These are phyloP conservation scores for Exutisphaerella laricina DNA, from an alignment of 2,329 filamentous ascomycete genomes.

Conservation along the genomic window DNA sequence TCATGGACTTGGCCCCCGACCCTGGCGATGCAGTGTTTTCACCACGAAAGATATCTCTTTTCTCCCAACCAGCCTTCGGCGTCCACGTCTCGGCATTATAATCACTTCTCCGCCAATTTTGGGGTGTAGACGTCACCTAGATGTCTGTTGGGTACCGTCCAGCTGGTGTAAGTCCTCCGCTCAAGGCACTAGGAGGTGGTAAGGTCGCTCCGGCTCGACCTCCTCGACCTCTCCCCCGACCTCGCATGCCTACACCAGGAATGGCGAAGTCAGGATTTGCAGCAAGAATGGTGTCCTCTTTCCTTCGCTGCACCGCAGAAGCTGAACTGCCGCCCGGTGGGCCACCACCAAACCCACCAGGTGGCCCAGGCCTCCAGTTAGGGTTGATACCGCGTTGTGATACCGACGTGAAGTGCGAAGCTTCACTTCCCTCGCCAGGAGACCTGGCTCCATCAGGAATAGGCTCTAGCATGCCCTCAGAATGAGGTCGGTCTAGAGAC, in stretches of 20 bases:
- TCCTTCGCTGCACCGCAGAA: conserved; percentile 41
- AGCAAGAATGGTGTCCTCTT: conserved; percentile 68
- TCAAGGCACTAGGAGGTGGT: conserved; percentile 14
- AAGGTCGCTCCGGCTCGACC: conserved; percentile 3
- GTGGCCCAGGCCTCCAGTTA: conserved; percentile 63
- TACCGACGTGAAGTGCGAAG: conserved; percentile 82
- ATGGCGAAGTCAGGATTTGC: conserved; percentile 83
- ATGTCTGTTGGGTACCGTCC: conserved; percentile 30
- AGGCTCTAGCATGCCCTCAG: conserved; percentile 52
- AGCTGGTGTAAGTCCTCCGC: conserved; percentile 24
- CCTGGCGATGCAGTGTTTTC: background rate
- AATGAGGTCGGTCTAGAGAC: conserved; percentile 9
- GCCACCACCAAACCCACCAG: conserved; percentile 21
- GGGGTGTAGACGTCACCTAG: conserved; percentile 5
- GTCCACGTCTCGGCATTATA: background rate
- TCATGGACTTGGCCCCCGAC: background rate
- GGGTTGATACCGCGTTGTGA: conserved; percentile 86
- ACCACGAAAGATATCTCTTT: background rate
- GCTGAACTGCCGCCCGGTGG: conserved; percentile 23
- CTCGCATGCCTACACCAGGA: conserved; percentile 42
- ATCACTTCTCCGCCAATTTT: background rate
- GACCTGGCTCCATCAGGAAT: conserved; percentile 59
- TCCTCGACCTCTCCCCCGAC: conserved; percentile 29
- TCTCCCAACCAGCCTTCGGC: background rate
- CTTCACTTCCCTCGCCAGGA: conserved; percentile 60